These are phyloP conservation scores for Fusarium agapanthi DNA, from an alignment of 2,329 filamentous ascomycete genomes.

Conservation along the genomic window DNA sequence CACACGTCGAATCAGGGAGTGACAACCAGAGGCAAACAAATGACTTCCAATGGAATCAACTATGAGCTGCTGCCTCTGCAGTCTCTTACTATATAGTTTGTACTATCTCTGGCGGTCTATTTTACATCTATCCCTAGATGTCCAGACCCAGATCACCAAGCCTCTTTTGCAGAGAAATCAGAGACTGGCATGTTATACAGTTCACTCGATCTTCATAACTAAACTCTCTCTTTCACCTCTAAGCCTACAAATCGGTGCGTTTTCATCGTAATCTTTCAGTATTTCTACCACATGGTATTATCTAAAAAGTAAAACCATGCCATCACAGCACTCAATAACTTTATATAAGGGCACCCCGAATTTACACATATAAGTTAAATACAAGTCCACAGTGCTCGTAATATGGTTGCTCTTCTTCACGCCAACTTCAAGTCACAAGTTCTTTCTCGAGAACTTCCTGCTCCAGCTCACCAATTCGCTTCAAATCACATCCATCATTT, in stretches of 20 bases:
- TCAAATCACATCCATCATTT: not conserved
- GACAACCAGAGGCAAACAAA: not conserved
- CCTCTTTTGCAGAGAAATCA: not conserved
- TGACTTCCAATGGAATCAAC: too few species aligned
- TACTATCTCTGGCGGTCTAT: not conserved
- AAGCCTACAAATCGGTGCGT: not conserved
- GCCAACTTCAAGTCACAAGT: not conserved
- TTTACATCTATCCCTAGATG: not conserved
- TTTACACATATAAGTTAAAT: not conserved
- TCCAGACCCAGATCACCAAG: not conserved
- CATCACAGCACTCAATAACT: not conserved
- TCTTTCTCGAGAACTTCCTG: not conserved
- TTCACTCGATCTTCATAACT: not conserved
- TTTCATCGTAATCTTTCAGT: not conserved
- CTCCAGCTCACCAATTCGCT: not conserved
- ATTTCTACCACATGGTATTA: not conserved
- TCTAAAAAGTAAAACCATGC: not conserved
- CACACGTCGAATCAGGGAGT: not conserved
- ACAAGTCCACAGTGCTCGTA: not conserved
- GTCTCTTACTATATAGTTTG: too few species aligned
- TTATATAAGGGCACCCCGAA: not conserved
- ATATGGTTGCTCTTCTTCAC: too few species aligned
- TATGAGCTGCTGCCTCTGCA: rapidly evolving
- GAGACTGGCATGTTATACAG: not conserved
- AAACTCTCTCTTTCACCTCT: not conserved